These are phyloP conservation scores for Kuraishia piskuri DNA, from an alignment of 805 yeast genomes.

Conservation along the genomic window DNA sequence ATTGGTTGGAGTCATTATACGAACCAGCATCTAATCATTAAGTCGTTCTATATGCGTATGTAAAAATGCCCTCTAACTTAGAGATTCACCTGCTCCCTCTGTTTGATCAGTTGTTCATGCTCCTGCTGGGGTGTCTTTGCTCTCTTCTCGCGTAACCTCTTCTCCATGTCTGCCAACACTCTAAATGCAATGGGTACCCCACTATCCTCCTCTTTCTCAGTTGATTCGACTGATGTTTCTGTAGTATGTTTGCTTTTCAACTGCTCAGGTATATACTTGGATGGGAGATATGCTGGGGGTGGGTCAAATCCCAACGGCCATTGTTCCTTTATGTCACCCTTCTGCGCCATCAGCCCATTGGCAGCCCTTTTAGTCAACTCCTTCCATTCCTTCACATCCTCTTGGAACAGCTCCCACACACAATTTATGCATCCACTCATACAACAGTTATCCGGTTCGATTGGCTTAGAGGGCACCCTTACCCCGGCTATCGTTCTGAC, in stretches of 20 bases:
- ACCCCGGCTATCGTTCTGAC: slow-evolving; percentile 49
- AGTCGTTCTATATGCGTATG: background rate
- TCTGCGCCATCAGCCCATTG: slow-evolving; percentile 22
- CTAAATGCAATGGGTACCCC: slow-evolving; percentile 66
- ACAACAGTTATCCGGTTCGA: slow-evolving; percentile 92
- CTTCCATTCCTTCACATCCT: slow-evolving; percentile 83
- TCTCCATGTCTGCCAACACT: slow-evolving; percentile 81
- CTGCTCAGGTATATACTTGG: slow-evolving; percentile 34
- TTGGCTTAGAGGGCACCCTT: slow-evolving; percentile 72
- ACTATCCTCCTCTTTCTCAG: slow-evolving; percentile 34
- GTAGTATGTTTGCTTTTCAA: slow-evolving; percentile 13
- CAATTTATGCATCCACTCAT: slow-evolving; percentile 97
- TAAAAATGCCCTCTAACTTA: background rate
- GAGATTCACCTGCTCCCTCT: background rate
- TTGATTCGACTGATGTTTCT: slow-evolving; percentile 11
- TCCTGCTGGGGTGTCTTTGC: background rate
- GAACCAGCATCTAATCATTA: background rate
- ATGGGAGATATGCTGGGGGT: slow-evolving; percentile 32
- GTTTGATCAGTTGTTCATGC: background rate
- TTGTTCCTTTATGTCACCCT: slow-evolving; percentile 33
- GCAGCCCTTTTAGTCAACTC: slow-evolving; percentile 51
- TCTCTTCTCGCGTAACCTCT: slow-evolving; percentile 38
- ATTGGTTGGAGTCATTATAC: background rate
- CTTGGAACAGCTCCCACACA: slow-evolving; percentile 91
- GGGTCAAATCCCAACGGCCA: slow-evolving; percentile 68